Conservation (phyloP, 768 basidiomycete genomes). For the Hypholoma fasciculare region DNA sequence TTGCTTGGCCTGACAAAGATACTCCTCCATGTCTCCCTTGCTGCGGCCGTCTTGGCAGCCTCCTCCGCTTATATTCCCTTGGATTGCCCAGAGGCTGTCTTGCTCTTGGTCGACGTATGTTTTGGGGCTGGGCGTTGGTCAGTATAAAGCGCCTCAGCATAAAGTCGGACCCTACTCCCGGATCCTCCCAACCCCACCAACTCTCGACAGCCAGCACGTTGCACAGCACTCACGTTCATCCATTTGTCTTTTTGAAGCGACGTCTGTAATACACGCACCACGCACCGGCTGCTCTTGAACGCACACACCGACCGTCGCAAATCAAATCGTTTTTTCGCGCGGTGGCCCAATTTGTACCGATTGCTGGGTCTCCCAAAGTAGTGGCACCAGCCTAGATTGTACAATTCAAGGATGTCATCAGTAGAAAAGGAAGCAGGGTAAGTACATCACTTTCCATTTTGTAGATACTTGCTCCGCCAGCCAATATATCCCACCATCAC, state of each 20-base stretch:
- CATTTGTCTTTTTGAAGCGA: too few relatives aligned
- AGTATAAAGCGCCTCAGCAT: too few relatives aligned
- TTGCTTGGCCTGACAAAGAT: conserved; percentile 1
- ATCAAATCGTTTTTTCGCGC: not conserved
- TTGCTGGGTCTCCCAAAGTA: not conserved
- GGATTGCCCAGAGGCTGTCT: not conserved
- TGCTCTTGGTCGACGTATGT: conserved; percentile 1
- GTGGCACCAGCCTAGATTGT: not conserved
- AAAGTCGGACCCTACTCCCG: too few relatives aligned
- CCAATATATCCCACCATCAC: too few relatives aligned
- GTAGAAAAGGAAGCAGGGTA: not conserved
- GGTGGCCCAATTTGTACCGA: not conserved
- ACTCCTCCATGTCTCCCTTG: not conserved
- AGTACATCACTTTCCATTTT: not conserved
- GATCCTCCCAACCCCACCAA: too few relatives aligned
- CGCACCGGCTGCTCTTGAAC: too few relatives aligned
- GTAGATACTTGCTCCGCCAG: too few relatives aligned
- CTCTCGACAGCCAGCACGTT: too few relatives aligned
- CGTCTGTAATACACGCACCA: too few relatives aligned
- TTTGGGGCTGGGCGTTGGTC: not conserved
- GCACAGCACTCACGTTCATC: too few relatives aligned
- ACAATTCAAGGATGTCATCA: not conserved
- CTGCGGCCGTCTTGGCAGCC: not conserved
- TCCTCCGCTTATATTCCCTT: not conserved
- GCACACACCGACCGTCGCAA: too few relatives aligned